Percentiles rank a stretch among this genome's conserved stretches.
Conservation (phyloP, 73 alveolate species). For the Paramecium octaurelia region DNA sequence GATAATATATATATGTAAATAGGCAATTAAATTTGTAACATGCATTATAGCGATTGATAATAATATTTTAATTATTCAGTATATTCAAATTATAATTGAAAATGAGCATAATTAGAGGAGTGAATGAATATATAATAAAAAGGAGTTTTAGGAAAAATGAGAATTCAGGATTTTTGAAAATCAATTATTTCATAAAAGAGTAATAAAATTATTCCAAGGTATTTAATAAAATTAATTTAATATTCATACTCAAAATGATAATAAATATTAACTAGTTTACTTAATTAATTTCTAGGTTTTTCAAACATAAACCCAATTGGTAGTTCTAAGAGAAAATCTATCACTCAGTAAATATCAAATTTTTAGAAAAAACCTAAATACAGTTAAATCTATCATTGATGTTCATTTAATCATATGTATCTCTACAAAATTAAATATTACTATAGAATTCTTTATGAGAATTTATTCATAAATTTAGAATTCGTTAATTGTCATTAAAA, state of each 20-base stretch:
- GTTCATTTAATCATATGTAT: conserved; percentile 14
- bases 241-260: not conserved
- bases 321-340: conserved; percentile 21
- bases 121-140: too few relatives aligned
- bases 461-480: not conserved
- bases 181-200: too few relatives aligned
- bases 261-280: not conserved
- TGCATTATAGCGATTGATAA: not conserved
- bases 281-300: conserved; percentile 40
- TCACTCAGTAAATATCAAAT: not conserved
- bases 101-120: too few relatives aligned
- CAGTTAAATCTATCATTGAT: not conserved
- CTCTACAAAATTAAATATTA: conserved; percentile 27
- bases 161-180: too few relatives aligned
- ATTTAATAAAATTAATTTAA: not conserved
- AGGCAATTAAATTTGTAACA: not conserved
- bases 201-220: not conserved
- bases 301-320: too few relatives aligned
- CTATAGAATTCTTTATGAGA: not conserved
- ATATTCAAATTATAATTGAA: too few relatives aligned
- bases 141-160: too few relatives aligned
- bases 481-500: not conserved
- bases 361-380: not conserved
- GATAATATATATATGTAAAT: not conserved
- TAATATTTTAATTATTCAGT: conserved; percentile 58